Percentiles rank a stretch among this genome's conserved stretches.
These are phyloP conservation scores for Capillidium heterosporum DNA, from an alignment of 371 early-diverging fungal species.

Conservation along the genomic window DNA sequence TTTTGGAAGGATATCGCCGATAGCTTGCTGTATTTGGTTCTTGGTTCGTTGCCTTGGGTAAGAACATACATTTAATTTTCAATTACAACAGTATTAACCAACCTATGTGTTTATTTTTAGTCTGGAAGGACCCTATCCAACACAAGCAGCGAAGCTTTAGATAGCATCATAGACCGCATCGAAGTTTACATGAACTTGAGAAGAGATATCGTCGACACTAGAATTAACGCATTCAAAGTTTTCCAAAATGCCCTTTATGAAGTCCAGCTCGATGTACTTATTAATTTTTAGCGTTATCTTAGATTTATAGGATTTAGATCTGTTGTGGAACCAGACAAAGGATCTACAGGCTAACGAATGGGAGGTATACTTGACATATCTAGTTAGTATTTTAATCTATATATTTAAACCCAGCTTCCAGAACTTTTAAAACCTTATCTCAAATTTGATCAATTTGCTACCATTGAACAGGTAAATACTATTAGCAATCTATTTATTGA, in stretches of 20 bases:
- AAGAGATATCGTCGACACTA: constrained; percentile 14
- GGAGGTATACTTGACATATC: constrained; percentile 20
- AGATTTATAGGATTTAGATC: constrained; percentile 39
- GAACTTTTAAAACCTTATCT: not conserved
- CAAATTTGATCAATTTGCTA: not conserved
- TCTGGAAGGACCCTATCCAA: constrained; percentile 31
- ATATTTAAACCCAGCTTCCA: not conserved
- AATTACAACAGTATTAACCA: not conserved
- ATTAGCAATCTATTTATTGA: not conserved
- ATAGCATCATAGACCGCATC: constrained; percentile 28
- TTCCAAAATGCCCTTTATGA: constrained; percentile 28
- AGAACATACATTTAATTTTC: not conserved
- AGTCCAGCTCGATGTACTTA: constrained; percentile 31
- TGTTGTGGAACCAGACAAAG: constrained; percentile 45
- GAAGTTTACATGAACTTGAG: constrained; percentile 42
- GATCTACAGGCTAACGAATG: constrained; percentile 34
- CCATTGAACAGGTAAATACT: not conserved
- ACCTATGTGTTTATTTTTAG: constrained; percentile 13
- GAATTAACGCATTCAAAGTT: constrained; percentile 26
- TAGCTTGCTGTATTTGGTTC: constrained; percentile 46
- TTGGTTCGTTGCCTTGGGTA: constrained; percentile 64
- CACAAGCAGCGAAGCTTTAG: constrained; percentile 32
- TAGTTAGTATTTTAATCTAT: not conserved
- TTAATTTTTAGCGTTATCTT: too few relatives aligned
- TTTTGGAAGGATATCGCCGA: constrained; percentile 34